These are phyloP conservation scores for Paramecium pentaurelia DNA, from an alignment of 73 alveolate species.

Conservation along the genomic window DNA sequence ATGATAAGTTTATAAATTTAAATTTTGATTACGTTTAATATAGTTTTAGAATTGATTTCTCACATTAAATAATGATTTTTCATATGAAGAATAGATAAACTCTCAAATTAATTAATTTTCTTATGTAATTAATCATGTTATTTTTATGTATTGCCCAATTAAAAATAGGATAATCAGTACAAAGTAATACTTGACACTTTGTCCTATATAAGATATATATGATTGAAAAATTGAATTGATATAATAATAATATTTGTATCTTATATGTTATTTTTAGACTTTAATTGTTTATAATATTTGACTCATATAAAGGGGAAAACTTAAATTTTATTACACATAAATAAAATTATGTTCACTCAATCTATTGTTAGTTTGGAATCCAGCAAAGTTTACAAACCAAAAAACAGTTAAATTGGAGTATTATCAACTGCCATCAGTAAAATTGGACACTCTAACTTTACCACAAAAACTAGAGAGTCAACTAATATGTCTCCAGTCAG, in stretches of 20 bases:
- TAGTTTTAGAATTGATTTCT: neutral
- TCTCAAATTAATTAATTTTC: neutral
- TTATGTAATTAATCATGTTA: too few relatives aligned
- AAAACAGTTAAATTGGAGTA: neutral
- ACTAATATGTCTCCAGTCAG: constrained; percentile 1
- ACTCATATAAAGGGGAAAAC: neutral
- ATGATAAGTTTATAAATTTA: too few relatives aligned
- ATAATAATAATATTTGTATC: neutral
- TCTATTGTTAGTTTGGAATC: neutral
- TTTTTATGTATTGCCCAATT: too few relatives aligned
- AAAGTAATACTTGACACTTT: neutral
- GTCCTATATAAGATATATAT: too few relatives aligned
- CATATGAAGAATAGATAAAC: neutral
- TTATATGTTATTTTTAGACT: too few relatives aligned
- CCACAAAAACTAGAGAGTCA: neutral
- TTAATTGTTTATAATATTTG: neutral
- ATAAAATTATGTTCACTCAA: neutral
- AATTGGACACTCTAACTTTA: neutral
- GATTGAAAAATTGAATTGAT: neutral
- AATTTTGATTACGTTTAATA: too few relatives aligned
- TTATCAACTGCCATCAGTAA: constrained; percentile 30
- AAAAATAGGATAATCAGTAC: neutral
- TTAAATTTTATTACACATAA: neutral
- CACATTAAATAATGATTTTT: neutral
- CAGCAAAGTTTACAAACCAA: neutral